Evolutionary conservation across 345 rosid genomes (phyloP), one percentile per base, ranked within the genome.

Genomic region (Hirschfeldia incana): DNA sequence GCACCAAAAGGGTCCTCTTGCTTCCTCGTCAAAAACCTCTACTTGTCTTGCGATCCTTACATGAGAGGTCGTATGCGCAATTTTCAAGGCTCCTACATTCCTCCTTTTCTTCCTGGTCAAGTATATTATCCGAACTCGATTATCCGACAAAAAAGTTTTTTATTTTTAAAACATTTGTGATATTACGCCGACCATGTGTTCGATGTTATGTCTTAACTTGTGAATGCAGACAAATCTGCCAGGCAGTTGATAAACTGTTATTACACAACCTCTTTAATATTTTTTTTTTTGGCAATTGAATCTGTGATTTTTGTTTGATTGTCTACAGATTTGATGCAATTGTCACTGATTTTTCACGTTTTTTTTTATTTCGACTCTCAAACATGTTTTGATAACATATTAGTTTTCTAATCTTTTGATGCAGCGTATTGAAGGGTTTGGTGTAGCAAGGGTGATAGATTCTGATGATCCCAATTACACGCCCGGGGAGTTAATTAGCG

Each of bases 381-480:
- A n/a, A n/a, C 57, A 5, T 49, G 57, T n/a, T 46, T 46, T 46
- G 53, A 46, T 46, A 46, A 46, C 53, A 42, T 4, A 42, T 42
- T 42, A 46, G 53, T 46, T 49, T n/a, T 13, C 16, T 49, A 49
- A 49, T 49, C 57, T n/a, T 21, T 21, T 81, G 58, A 70, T 78
- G 75, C 74, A 91, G 97, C 73, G 87, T 29, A 64, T 94, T 2
- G 83, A 88, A 85, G 97, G 97, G 73, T 88, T 92, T 59, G 97
- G 93, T 9, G 78, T 94, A 64, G 85, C 92, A 8, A 87, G 71
- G 63, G 96, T 90, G 58, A 75, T 92, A 71, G 88, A 85, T 80
- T 94, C 97, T 27, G 88, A 89, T 74, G 82, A 83, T 49, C 83
- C 84, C 8, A 75, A 82, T 49, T 86, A 84, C 85, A 74, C 80